These are phyloP conservation scores for Dichomitus squalens DNA, from an alignment of 1,284 basidiomycete species.

Conservation along the genomic window DNA sequence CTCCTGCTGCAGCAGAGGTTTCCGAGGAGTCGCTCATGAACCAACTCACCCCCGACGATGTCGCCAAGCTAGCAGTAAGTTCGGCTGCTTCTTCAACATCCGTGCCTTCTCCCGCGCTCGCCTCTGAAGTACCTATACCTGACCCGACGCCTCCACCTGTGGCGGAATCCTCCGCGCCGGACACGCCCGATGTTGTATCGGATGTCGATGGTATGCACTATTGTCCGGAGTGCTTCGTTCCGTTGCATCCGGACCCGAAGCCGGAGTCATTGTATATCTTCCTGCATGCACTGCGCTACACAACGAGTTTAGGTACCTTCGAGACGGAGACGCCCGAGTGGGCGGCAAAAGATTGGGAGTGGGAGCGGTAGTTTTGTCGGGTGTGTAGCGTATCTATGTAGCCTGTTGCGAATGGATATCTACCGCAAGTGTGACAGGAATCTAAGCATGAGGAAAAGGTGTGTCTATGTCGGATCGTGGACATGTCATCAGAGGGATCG, in stretches of 20 bases:
- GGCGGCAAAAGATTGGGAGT: conserved; percentile 66
- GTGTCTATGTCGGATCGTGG: no score
- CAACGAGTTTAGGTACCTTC: conserved; percentile 72
- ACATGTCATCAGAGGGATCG: no score
- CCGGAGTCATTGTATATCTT: conserved; percentile 93
- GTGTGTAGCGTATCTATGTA: no score
- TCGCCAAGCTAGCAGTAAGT: conserved; percentile 28
- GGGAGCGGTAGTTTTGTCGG: conserved; percentile 43
- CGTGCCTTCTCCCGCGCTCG: background rate
- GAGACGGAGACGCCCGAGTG: conserved; percentile 78
- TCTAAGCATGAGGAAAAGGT: no score
- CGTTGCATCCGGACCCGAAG: conserved; percentile 87
- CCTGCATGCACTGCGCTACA: conserved; percentile 87
- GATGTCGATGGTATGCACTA: conserved; percentile 43
- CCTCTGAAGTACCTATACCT: conserved; percentile 2
- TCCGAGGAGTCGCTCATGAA: conserved; percentile 7
- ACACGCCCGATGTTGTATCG: conserved; percentile 5
- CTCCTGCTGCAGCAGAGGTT: background rate
- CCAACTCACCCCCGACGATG: conserved; percentile 49
- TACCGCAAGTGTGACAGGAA: no score
- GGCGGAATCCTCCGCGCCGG: conserved; percentile 3
- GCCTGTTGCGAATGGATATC: no score
- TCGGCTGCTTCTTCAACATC: no score
- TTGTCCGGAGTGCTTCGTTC: conserved; percentile 88
- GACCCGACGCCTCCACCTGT: conserved; percentile 4